Evolutionary conservation across 345 rosid species (phyloP).

Genomic region (Eucalyptus cloeziana): DNA sequence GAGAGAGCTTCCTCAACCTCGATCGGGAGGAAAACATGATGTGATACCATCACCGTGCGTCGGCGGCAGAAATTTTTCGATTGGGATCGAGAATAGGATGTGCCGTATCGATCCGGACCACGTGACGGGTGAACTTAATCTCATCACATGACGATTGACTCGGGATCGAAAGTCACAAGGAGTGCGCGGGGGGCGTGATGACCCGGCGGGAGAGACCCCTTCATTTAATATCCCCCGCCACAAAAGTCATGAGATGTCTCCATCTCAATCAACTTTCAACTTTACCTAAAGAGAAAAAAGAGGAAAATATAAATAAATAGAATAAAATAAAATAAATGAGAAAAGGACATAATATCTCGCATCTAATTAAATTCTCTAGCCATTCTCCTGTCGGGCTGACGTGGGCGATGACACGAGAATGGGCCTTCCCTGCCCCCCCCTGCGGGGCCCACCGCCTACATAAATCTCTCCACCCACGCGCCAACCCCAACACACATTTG

Average conservation of each 20-base stretch:
- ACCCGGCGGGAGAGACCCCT: background rate
- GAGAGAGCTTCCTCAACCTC: background rate
- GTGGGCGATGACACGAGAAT: background rate
- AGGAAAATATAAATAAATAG: too few species aligned
- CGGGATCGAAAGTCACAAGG: background rate
- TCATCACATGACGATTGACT: background rate
- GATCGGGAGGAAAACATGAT: accelerated
- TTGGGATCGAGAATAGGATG: accelerated
- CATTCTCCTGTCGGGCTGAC: background rate
- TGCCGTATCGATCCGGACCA: background rate
- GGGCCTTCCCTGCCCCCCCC: background rate
- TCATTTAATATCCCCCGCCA: background rate
- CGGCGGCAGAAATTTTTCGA: accelerated
- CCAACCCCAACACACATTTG: background rate
- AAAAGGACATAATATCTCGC: background rate
- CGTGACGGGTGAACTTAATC: accelerated
- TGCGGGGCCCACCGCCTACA: background rate
- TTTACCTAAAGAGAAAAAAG: background rate
- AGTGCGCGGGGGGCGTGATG: background rate
- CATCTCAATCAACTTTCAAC: background rate
- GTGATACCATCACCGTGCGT: accelerated
- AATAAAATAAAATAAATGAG: background rate
- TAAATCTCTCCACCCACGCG: background rate
- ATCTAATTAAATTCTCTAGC: background rate
- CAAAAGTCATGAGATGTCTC: background rate